Conservation (phyloP, 1,284 basidiomycete genomes). For the Irpex lacteus region DNA sequence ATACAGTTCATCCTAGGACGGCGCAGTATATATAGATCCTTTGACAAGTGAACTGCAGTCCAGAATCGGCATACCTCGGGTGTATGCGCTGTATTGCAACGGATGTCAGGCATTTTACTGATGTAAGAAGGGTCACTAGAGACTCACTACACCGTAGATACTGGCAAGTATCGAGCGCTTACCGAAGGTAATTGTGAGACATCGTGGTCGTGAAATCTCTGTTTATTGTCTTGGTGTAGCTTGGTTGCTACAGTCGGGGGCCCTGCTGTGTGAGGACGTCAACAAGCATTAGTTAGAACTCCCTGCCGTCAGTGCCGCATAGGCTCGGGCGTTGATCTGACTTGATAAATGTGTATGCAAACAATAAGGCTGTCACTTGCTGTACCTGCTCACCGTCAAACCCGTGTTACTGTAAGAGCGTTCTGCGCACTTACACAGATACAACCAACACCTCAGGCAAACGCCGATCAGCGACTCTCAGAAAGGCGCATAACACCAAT, state of each 20-base stretch:
- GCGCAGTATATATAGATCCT: neutral
- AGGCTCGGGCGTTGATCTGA: no score
- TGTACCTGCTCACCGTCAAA: no score
- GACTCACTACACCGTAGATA: neutral
- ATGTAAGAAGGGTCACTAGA: neutral
- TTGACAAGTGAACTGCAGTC: neutral
- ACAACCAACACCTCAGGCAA: no score
- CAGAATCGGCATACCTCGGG: neutral
- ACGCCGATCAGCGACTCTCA: no score
- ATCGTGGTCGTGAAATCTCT: neutral
- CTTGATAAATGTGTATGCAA: no score
- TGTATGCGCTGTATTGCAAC: neutral
- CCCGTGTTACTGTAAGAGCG: no score
- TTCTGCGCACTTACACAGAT: no score
- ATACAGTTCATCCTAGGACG: neutral
- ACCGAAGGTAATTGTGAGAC: neutral
- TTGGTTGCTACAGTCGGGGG: neutral
- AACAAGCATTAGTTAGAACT: no score
- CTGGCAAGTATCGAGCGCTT: neutral
- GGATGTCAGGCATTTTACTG: neutral
- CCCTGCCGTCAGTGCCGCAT: no score
- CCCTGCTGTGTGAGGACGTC: neutral
- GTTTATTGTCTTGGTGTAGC: neutral
- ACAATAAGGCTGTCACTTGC: no score
- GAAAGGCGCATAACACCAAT: no score